Base-by-base conservation (phyloP, 306 rosid genomes). In the Gillenia trifoliata region DNA sequence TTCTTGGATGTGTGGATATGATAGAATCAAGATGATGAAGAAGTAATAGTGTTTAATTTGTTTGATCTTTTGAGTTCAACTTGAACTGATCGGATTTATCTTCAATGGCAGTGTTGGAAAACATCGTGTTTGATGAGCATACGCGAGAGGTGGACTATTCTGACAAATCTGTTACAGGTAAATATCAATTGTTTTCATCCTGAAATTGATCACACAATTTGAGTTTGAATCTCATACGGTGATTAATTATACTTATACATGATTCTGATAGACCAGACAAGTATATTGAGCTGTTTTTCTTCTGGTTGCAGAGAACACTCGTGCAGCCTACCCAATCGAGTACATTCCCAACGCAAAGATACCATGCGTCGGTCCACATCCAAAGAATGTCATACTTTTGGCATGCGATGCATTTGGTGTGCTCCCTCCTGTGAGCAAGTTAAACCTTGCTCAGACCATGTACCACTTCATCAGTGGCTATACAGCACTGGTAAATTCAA, bases 331-430 rank as follows among this genome's bases (percentile, higher is more conserved):
- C 55, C 97, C 98, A 2, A 93, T 93, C 0, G 95, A 93, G 74
- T 86, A 85, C 95, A 93, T 93, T 57, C 98, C 98, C 15, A 93
- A 90, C 60, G 98, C 95, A 3, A 82, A 79, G 79, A 69, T 93
- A 70, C 98, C 98, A 45, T 93, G 98, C 41, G 90, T 93, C 57
- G 98, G 95, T 1, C 98, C 98, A 16, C 97, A 90, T 72, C 98
- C 98, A 29, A 93, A 86, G 85, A 90, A 93, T 77, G 92, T 93
- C 49, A 90, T 93, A 30, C 96, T 93, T 66, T 77, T 93, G 85
- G 98, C 98, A 1, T 93, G 98, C 41, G 98, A 93, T 38, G 98
- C 98, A 23, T 93, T 90, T 79, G 98, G 98, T 11, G 98, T 93
- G 66, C 96, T 90, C 43, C 98, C 98, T 9, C 98, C 98, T 1